Evolutionary conservation across 805 yeast genomes (phyloP).

Genomic region (Grigorovia humatica): DNA sequence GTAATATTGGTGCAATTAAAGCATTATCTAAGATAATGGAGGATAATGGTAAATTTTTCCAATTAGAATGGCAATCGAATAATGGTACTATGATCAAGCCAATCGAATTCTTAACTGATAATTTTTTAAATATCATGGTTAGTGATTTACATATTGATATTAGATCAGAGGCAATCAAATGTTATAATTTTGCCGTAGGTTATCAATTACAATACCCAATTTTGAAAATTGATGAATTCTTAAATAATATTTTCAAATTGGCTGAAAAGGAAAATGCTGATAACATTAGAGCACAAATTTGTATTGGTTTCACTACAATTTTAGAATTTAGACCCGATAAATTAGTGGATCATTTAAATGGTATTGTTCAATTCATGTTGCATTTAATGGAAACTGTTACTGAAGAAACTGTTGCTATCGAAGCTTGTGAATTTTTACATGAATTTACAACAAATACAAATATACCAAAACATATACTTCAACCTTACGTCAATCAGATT

Average conservation of each 20-base stretch:
- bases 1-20: slow-evolving; percentile 40
- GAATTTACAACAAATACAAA: slow-evolving; percentile 56
- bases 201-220: slow-evolving; percentile 57
- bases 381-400: slow-evolving; percentile 54
- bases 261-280: slow-evolving; percentile 49
- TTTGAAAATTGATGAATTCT: slow-evolving; percentile 53
- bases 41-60: slow-evolving; percentile 61
- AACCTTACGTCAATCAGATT: slow-evolving; percentile 48
- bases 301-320: slow-evolving; percentile 61
- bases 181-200: slow-evolving; percentile 68
- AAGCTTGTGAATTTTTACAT: slow-evolving; percentile 86
- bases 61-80: slow-evolving; percentile 44
- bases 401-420: slow-evolving; percentile 71
- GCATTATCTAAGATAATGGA: slow-evolving; percentile 86
- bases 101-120: slow-evolving; percentile 53
- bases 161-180: slow-evolving; percentile 52
- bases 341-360: slow-evolving; percentile 66
- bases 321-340: slow-evolving; percentile 74
- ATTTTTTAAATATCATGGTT: slow-evolving; percentile 45
- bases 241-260: slow-evolving; percentile 53
- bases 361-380: slow-evolving; percentile 75
- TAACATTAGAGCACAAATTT: slow-evolving; percentile 60
- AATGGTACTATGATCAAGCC: slow-evolving; percentile 36
- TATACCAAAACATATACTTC: slow-evolving; percentile 42
- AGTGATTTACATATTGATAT: slow-evolving; percentile 29